These are phyloP conservation scores for Sabuloglossum arenarium DNA, from an alignment of 495 filamentous ascomycete genomes.

Conservation along the genomic window DNA sequence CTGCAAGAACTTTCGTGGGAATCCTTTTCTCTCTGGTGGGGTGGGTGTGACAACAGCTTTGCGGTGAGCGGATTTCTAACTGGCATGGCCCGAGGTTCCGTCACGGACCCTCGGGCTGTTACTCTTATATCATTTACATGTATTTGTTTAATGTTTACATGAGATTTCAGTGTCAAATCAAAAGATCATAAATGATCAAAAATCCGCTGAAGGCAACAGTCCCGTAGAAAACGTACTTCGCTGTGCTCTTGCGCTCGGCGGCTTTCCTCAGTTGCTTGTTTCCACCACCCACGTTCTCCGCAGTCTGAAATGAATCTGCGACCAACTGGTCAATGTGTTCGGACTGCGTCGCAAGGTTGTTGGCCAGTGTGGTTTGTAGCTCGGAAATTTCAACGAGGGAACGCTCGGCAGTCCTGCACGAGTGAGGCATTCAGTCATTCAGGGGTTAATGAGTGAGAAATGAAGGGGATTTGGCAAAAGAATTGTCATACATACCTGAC, in stretches of 20 bases:
- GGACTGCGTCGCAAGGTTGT: constrained; percentile 65
- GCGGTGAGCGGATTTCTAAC: too few species aligned
- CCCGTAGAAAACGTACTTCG: constrained; percentile 73
- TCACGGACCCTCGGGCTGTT: not conserved
- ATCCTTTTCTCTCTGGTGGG: not conserved
- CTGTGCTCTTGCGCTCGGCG: constrained; percentile 57
- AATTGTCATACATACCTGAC: constrained; percentile 43
- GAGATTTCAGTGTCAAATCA: constrained; percentile 33
- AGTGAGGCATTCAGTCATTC: not conserved
- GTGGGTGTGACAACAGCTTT: not conserved
- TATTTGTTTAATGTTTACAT: not conserved
- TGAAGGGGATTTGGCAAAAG: not conserved
- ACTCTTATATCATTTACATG: not conserved
- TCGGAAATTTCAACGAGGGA: constrained; percentile 85
- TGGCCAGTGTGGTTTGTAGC: constrained; percentile 69
- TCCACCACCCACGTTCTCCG: constrained; percentile 69
- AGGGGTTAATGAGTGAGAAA: not conserved
- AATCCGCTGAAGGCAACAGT: constrained; percentile 61
- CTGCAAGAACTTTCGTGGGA: too few species aligned
- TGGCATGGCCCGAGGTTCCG: not conserved
- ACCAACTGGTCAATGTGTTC: constrained; percentile 76
- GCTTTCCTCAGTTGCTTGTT: constrained; percentile 86
- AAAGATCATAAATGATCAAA: constrained; percentile 81
- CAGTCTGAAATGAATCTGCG: constrained; percentile 57
- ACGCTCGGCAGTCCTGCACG: constrained; percentile 59